Base-by-base conservation (phyloP, 2,329 filamentous ascomycete species). In the Fusarium hostae region DNA sequence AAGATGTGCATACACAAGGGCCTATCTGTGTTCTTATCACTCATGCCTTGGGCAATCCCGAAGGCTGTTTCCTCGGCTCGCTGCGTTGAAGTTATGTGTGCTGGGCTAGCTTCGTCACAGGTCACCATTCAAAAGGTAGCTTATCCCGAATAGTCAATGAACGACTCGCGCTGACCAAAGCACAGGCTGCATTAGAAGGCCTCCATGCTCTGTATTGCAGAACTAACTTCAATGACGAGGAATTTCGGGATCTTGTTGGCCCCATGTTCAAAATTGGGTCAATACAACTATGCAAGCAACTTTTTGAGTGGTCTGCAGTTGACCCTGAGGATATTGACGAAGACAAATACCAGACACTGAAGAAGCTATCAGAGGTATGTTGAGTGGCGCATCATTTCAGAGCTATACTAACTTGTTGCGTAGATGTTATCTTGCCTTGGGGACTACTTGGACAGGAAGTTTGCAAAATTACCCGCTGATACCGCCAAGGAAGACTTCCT, bases 281-380 rank as follows among this genome's bases (percentile, higher is more conserved):
- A 68, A 88, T 97, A 44, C 86, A 87, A 40, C 86, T 97, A 11
- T 89, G 95, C 74, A 89, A 88, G 68, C 88, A 90, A 65, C 86
- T 97, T 16, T 94, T 94, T 76, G 89, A 92, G 68, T 96, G 93
- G 92, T 93, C 94, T 8, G 82, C 90, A 15, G 91, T 95, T 45
- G 92, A 94, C 71, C 88, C 94, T 6, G 89, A 93, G 65, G 92
- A 97, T 75, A 90, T 97, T 64, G 93, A 98, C 73, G 94, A 97
- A 77, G 91, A 94, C 77, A 97, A 94, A 79, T 98, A 99, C 79
- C 90, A 94, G 60, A 90, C 98, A 74, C 90, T 93, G 43, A 98
- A 98, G 84, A 98, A 97, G 81, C 89, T 98, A 50, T 94, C 95
- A 2, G 96, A 99, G 88, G 93, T 94, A 86, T 72, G 83, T 74